Conservation (phyloP, 345 rosid species). For the Euphorbia tirucalli region DNA sequence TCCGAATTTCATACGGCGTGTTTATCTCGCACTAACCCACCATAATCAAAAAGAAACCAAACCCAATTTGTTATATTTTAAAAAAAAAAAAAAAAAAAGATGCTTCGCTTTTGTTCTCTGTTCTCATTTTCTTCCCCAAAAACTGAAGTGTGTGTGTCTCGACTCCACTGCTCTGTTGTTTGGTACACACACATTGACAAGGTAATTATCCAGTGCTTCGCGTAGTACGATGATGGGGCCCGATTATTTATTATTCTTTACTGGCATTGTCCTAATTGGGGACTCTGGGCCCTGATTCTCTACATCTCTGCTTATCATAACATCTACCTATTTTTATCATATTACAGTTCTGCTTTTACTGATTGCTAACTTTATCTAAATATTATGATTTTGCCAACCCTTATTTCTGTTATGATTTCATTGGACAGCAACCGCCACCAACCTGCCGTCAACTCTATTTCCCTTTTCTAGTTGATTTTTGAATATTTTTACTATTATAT, state of each 20-base stretch:
- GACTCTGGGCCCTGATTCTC: not conserved
- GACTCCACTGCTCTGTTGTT: too few relatives aligned
- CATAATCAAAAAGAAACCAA: not conserved
- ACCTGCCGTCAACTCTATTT: too few relatives aligned
- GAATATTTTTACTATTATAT: too few relatives aligned
- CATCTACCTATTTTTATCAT: too few relatives aligned
- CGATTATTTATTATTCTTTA: constrained; percentile 4
- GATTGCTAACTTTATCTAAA: too few relatives aligned
- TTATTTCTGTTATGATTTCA: too few relatives aligned
- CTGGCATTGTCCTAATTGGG: constrained; percentile 12
- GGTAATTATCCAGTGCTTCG: not conserved
- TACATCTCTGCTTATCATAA: not conserved
- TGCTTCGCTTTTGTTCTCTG: not conserved
- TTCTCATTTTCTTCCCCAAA: not conserved
- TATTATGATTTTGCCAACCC: too few relatives aligned
- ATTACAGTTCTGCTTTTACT: too few relatives aligned
- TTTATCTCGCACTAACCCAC: constrained; percentile 21
- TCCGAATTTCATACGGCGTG: constrained; percentile 14
- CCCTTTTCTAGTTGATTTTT: too few relatives aligned
- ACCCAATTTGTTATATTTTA: not conserved
- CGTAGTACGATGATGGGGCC: constrained; percentile 2
- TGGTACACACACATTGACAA: too few relatives aligned
- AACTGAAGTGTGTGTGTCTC: not conserved
- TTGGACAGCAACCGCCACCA: too few relatives aligned
- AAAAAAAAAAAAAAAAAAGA: not conserved